These are phyloP conservation scores for Acanthamoeba royreba DNA, from an alignment of 208 protist species.

Conservation along the genomic window DNA sequence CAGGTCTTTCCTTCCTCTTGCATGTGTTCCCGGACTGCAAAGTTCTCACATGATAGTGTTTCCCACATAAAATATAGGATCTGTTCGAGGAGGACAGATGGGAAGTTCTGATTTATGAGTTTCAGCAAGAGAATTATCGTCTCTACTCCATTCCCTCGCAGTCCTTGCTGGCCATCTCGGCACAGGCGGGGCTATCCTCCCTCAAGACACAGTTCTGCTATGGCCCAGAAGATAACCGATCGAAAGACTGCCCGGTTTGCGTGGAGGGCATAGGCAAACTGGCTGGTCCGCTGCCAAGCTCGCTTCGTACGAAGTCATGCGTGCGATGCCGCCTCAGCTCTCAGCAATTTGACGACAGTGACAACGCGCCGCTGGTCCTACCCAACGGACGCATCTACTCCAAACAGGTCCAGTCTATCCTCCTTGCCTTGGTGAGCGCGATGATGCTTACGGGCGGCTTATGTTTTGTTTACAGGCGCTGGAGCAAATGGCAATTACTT, in stretches of 20 bases:
- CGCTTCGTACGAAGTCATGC: conserved; percentile 41
- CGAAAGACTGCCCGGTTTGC: background rate
- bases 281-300: background rate
- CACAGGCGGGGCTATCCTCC: conserved; percentile 35
- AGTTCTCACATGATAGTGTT: too few species aligned
- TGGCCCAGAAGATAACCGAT: background rate
- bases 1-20: too few species aligned
- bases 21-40: too few species aligned
- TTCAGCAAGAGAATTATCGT: background rate
- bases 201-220: conserved; percentile 39
- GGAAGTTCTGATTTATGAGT: background rate
- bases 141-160: conserved; percentile 1
- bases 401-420: too few species aligned
- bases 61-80: background rate
- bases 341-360: conserved; percentile 49
- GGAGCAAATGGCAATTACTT: background rate
- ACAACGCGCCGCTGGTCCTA: conserved; percentile 53
- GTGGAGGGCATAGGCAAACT: background rate
- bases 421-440: too few species aligned
- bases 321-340: conserved; percentile 47
- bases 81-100: conserved; percentile 30
- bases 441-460: too few species aligned
- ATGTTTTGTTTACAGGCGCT: background rate
- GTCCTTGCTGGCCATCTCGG: background rate
- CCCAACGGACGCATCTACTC: conserved; percentile 60